A percentile compares a stretch with the other conserved stretches of the same genome.
Conservation (phyloP, 768 basidiomycete genomes). For the Phaffia tasmanica region DNA sequence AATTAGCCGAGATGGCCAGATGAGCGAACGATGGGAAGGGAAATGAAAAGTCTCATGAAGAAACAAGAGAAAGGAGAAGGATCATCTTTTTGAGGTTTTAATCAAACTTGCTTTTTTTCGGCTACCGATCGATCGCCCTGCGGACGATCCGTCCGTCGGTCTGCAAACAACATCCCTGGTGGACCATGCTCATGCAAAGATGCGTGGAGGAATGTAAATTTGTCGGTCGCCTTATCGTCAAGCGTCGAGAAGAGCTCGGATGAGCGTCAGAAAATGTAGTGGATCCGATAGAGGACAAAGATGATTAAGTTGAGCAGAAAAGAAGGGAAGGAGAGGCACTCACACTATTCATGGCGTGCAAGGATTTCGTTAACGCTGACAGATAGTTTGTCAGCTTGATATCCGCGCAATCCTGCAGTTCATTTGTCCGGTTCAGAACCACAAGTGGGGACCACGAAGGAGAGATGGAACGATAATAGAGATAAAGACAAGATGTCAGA, state of each 20-base stretch:
- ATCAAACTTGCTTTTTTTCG: no score
- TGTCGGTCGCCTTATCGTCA: constrained; percentile 11
- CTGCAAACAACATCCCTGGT: no score
- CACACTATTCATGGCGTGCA: constrained; percentile 80
- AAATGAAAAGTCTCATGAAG: no score
- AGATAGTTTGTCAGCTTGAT: constrained; percentile 85
- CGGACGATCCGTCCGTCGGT: no score
- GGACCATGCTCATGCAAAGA: not conserved
- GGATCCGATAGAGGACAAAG: not conserved
- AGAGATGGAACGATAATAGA: not conserved
- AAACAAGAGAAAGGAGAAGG: no score
- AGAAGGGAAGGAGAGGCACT: constrained; percentile 32
- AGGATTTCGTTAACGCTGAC: constrained; percentile 74
- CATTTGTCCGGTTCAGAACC: not conserved
- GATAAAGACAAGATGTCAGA: not conserved
- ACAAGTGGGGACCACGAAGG: not conserved
- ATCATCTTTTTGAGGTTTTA: no score
- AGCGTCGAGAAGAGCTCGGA: not conserved
- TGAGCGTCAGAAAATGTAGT: not conserved
- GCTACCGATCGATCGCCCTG: no score
- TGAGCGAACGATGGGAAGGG: no score
- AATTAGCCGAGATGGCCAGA: no score
- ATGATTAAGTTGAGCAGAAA: not conserved
- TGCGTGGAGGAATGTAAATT: constrained; percentile 18
- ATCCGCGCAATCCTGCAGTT: constrained; percentile 77